These are phyloP conservation scores for Ustilago bromivora DNA, from an alignment of 1,284 basidiomycete species.

Conservation along the genomic window DNA sequence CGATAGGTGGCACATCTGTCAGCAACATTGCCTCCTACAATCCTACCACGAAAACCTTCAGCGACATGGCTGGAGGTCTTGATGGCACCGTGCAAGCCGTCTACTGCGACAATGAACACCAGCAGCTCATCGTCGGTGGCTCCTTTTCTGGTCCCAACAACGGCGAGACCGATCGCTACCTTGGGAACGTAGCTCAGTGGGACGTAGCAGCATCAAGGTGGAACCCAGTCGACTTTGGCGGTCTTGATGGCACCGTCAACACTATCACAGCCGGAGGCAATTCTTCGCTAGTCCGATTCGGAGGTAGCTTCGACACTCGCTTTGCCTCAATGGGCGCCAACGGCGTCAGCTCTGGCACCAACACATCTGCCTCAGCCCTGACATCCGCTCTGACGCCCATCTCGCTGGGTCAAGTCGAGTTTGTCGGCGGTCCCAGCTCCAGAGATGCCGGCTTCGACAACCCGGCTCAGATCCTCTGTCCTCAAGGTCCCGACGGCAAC, in stretches of 20 bases:
- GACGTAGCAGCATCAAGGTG: conserved; percentile 77
- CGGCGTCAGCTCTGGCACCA: conserved; percentile 62
- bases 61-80: conserved; percentile 54
- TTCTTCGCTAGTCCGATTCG: conserved; percentile 82
- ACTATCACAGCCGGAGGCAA: conserved; percentile 83
- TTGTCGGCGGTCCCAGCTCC: conserved; percentile 81
- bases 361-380: conserved; percentile 72
- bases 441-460: conserved; percentile 77
- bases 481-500: conserved; percentile 80
- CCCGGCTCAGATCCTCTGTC: conserved; percentile 84
- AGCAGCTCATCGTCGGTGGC: conserved; percentile 87
- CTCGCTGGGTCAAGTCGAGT: conserved; percentile 73
- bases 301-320: conserved; percentile 78
- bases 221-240: conserved; percentile 83
- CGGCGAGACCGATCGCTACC: conserved; percentile 67
- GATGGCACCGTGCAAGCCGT: conserved; percentile 80
- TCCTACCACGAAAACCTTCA: conserved; percentile 35
- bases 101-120: conserved; percentile 81
- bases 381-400: conserved; percentile 68
- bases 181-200: conserved; percentile 83
- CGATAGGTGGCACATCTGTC: conserved; percentile 57
- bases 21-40: conserved; percentile 64
- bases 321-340: conserved; percentile 74
- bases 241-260: conserved; percentile 82
- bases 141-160: conserved; percentile 74